Base-by-base conservation (phyloP, 2,329 filamentous ascomycete species). In the Kalaharituber pfeilii region DNA sequence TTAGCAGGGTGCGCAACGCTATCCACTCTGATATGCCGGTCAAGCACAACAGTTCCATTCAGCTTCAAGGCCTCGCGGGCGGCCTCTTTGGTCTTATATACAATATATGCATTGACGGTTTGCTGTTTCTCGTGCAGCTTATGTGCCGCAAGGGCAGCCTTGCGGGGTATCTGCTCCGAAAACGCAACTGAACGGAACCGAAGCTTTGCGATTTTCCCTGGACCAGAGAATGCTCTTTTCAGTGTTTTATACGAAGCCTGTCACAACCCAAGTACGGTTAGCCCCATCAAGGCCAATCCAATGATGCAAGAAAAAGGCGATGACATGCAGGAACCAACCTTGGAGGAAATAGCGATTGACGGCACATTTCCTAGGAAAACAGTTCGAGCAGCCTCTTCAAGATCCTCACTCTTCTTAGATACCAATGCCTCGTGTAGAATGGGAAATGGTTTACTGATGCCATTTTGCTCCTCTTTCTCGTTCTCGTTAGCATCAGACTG, bases 121-220 rank as follows among this genome's bases (percentile, higher is more conserved):
- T 85, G 86, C 1, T 89, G 91, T 1, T 93, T 98, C 57, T 85
- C 81, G 82, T 95, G 89, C 55, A 96, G 73, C 24, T 87, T 81
- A 67, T 88, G 87, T 63, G 86, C 93, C 58, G 89, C 91, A 67
- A 80, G 96, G 24, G 91, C 84, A n/a, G 89, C 91, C 59, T 89
- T 85, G 71, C 94, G 95, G 50, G 91, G 91, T 54, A 95, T 76
- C 15, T 80, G 73, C 26, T 79, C 79, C 4, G 83, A 77, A 67
- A 93, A 96, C 2, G 91, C 84, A 13, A 87, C 86, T 6, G 89
- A 96, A 55, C 91, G 85, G 74, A 96, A 98, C 22, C 91, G 86
- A 57, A 98, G 75, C 1, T 88, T 94, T 67, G 94, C 85, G 45
- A 98, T 73, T 64, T 84, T 55, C 18, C 62, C 62, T 22, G 59